A percentile compares a stretch with the other conserved stretches of the same genome.
These are phyloP conservation scores for Blastomyces gilchristii DNA, from an alignment of 2,329 filamentous ascomycete genomes.

Conservation along the genomic window DNA sequence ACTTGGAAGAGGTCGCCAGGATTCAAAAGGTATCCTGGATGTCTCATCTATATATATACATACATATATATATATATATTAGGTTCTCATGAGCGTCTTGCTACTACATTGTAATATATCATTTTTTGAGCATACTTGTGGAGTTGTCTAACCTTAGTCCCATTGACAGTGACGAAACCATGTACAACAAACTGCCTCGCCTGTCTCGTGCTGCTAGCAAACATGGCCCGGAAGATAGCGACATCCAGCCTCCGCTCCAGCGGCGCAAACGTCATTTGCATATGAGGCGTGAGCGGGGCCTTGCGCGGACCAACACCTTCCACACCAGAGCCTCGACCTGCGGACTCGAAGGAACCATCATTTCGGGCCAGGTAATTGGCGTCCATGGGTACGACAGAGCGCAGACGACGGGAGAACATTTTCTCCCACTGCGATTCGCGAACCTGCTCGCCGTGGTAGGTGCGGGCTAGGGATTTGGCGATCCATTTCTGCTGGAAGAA, in stretches of 20 bases:
- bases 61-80: too few relatives aligned
- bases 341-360: slow-evolving; percentile 74
- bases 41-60: slow-evolving; percentile 58
- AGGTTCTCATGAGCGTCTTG: neutral
- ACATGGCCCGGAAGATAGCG: slow-evolving; percentile 87
- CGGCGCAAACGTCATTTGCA: slow-evolving; percentile 91
- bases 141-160: slow-evolving; percentile 61
- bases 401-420: slow-evolving; percentile 75
- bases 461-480: slow-evolving; percentile 71
- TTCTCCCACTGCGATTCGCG: slow-evolving; percentile 87
- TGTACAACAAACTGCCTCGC: slow-evolving; percentile 91
- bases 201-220: slow-evolving; percentile 85
- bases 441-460: slow-evolving; percentile 92
- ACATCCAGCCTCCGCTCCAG: slow-evolving; percentile 84
- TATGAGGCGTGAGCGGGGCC: slow-evolving; percentile 61
- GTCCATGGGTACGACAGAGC: slow-evolving; percentile 77
- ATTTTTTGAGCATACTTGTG: neutral
- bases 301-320: slow-evolving; percentile 23
- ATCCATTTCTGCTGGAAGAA: slow-evolving; percentile 99
- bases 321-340: slow-evolving; percentile 70
- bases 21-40: slow-evolving; percentile 88
- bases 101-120: neutral
- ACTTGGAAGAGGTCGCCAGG: slow-evolving; percentile 98
- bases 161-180: slow-evolving; percentile 89
- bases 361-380: slow-evolving; percentile 64